Base-by-base conservation (phyloP, 306 rosid genomes). In the Inga leiocalycina region DNA sequence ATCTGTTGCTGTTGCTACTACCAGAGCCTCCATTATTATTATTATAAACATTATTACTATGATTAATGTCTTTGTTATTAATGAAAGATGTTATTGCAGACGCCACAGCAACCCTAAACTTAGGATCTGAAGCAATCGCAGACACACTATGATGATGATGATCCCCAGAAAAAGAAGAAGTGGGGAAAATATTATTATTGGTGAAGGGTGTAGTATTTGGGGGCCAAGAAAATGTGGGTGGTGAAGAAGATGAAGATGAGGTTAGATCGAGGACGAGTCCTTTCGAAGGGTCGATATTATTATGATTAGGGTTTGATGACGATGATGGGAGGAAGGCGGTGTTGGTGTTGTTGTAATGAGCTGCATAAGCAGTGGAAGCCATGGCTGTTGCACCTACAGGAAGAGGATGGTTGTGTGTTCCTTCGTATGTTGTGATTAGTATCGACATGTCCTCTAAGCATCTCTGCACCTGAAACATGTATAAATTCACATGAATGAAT, bases 391-490 rank as follows among this genome's bases (percentile, higher is more conserved):
- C 97, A 24, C 95, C 99, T 9, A 95, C 98, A 0, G 98, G 98
- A 7, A 96, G 93, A 27, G 99, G 97, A 88, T 96, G 99, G 74
- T 96, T 96, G 65, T 96, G 99, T 67, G 93, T 96, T 79, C 98
- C 99, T 91, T 96, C 99, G 70, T 96, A 96, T 0, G 99, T 96
- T 88, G 99, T 94, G 43, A 96, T 96, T 5, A 96, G 91, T 54
- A 96, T 96, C 37, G 99, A 94, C 99, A 91, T 94, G 88, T 96
- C 99, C 87, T 96, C 99, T 24, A 89, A 85, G 54, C 99, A 96
- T 85, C 99, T 96, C 84, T 96, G 99, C 8, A 96, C 99, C 99
- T 95, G 66, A 41, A 13, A 65, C 2, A 17, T 54, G 19, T 49
- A 14, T 16, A 15, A 56, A 56, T 56, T 56, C 27, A 56, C 11